Evolutionary conservation across 352 stramenopile genomes (phyloP).

Genomic region (Phytophthora citrophthora): DNA sequence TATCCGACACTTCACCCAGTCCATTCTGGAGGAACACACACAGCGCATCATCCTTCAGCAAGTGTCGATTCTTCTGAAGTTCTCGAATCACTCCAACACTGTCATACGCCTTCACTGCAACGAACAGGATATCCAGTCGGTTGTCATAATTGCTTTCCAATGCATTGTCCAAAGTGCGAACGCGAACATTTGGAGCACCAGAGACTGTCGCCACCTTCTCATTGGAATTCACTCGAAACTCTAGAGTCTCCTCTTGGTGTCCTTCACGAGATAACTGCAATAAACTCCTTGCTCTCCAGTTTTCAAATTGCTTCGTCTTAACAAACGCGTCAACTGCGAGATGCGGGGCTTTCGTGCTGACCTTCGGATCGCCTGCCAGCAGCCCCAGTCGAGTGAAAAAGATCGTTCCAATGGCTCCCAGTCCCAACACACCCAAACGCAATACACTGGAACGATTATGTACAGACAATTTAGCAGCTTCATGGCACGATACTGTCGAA

Average conservation of each 20-base stretch:
- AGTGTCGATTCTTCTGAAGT: slow-evolving; percentile 36
- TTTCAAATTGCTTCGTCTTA: slow-evolving; percentile 47
- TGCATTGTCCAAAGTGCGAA: slow-evolving; percentile 35
- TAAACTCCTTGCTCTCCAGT: slow-evolving; percentile 17
- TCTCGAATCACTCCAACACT: slow-evolving; percentile 45
- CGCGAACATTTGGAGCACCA: slow-evolving; percentile 33
- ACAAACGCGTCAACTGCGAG: slow-evolving; percentile 56
- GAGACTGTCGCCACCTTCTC: slow-evolving; percentile 16
- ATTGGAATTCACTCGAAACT: slow-evolving; percentile 12
- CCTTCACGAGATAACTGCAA: slow-evolving; percentile 14
- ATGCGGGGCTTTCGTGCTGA: background rate
- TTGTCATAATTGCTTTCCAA: slow-evolving; percentile 1
- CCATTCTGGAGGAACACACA: slow-evolving; percentile 79
- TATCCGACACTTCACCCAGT: slow-evolving; percentile 44
- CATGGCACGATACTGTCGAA: background rate
- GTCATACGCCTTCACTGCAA: slow-evolving; percentile 78
- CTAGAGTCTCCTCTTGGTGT: slow-evolving; percentile 10
- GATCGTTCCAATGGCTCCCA: slow-evolving; percentile 78
- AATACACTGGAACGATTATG: slow-evolving; percentile 8
- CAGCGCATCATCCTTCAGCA: slow-evolving; percentile 54
- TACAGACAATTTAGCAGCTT: background rate
- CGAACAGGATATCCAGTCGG: slow-evolving; percentile 59
- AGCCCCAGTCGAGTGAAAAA: slow-evolving; percentile 64
- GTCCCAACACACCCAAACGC: slow-evolving; percentile 63
- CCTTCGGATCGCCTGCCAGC: slow-evolving; percentile 22